Conservation (phyloP, 371 early-diverging fungal genomes). For the Parasitella parasitica region DNA sequence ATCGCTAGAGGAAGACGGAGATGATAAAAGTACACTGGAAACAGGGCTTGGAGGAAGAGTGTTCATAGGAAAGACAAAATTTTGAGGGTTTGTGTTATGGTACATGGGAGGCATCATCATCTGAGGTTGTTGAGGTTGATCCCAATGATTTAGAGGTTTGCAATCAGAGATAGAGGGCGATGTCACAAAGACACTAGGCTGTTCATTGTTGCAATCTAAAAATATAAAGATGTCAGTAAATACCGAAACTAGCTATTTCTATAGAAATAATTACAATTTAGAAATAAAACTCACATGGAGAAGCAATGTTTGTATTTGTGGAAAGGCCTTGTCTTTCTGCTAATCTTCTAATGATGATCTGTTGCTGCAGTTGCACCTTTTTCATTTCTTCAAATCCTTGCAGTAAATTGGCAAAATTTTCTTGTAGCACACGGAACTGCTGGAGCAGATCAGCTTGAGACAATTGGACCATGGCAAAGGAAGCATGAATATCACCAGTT, state of each 20-base stretch:
- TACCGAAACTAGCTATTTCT: background rate
- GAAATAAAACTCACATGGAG: conserved; percentile 17
- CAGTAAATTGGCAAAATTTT: conserved; percentile 60
- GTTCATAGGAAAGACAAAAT: background rate
- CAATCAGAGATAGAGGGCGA: conserved; percentile 3
- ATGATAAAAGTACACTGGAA: conserved; percentile 1
- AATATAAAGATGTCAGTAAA: background rate
- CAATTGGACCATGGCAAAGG: conserved; percentile 66
- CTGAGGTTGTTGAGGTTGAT: background rate
- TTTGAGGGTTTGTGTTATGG: background rate
- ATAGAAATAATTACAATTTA: background rate
- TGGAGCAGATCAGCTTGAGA: conserved; percentile 64
- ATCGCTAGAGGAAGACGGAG: background rate
- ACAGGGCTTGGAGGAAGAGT: conserved; percentile 13
- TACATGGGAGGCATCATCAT: conserved; percentile 8
- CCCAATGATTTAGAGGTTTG: conserved; percentile 1
- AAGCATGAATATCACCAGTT: conserved; percentile 65
- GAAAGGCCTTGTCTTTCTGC: conserved; percentile 13
- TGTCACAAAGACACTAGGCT: conserved; percentile 17
- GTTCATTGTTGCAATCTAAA: background rate
- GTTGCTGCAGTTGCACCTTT: conserved; percentile 55
- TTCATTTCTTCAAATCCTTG: conserved; percentile 68
- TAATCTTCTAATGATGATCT: conserved; percentile 41
- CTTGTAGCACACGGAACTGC: conserved; percentile 63
- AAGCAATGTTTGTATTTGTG: background rate